Conservation (phyloP, 345 rosid genomes). For the Camelina neglecta region DNA sequence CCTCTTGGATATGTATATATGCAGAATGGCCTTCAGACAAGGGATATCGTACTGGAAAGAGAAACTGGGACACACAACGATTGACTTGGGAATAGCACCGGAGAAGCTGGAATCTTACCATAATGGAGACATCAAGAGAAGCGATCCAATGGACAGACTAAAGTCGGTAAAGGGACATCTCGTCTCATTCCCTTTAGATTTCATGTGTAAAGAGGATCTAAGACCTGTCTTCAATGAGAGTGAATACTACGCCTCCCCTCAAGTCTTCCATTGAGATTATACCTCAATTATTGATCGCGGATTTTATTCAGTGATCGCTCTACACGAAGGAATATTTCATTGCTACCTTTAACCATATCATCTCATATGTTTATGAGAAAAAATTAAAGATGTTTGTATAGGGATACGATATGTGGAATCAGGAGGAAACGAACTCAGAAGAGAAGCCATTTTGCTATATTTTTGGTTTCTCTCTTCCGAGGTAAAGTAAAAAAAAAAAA, state of each 20-base stretch:
- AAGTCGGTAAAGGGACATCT: constrained; percentile 76
- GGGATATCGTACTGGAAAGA: constrained; percentile 70
- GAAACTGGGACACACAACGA: constrained; percentile 81
- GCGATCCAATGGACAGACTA: constrained; percentile 73
- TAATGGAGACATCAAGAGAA: constrained; percentile 63
- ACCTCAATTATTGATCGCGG: background rate
- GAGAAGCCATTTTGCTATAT: constrained; percentile 29
- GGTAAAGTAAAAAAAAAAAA: constrained; percentile 26
- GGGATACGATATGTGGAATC: constrained; percentile 32
- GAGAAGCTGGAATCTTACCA: constrained; percentile 65
- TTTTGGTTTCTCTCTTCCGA: constrained; percentile 37
- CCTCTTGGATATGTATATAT: constrained; percentile 10
- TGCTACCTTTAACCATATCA: constrained; percentile 21
- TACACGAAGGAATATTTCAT: constrained; percentile 31
- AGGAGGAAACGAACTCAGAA: constrained; percentile 22
- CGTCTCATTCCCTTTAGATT: constrained; percentile 91
- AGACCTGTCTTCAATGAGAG: constrained; percentile 96
- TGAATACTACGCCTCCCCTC: constrained; percentile 91
- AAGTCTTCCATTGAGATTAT: constrained; percentile 74
- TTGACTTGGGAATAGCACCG: constrained; percentile 91
- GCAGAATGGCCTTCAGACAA: constrained; percentile 66
- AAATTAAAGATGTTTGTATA: constrained; percentile 38
- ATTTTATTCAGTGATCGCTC: background rate
- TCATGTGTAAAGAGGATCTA: constrained; percentile 91
- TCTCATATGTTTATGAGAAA: constrained; percentile 27